These are phyloP conservation scores for Neocucurbitaria cava DNA, from an alignment of 2,329 filamentous ascomycete species.

Conservation along the genomic window DNA sequence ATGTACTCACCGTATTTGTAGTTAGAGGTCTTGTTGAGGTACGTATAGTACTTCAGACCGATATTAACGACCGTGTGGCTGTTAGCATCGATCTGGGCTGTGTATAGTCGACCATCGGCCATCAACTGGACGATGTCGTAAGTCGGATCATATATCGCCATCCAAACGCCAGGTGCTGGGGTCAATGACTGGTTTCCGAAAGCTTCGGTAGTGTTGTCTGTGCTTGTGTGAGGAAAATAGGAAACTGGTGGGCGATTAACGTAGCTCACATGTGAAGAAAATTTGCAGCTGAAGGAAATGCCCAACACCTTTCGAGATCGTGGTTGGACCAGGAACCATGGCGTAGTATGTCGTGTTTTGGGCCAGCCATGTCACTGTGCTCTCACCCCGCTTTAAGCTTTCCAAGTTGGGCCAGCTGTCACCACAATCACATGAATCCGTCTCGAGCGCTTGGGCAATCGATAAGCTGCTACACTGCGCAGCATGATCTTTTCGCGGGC, in stretches of 20 bases:
- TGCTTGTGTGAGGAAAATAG: too few species aligned
- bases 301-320: conserved; percentile 8
- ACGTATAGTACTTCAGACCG: conserved; percentile 8
- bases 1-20: conserved; percentile 11
- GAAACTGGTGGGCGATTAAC: neutral
- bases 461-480: conserved; percentile 6
- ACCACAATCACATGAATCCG: too few species aligned
- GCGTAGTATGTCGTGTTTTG: conserved; percentile 5
- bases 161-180: conserved; percentile 8
- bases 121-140: conserved; percentile 3
- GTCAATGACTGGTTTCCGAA: neutral
- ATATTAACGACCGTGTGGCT: conserved; percentile 11
- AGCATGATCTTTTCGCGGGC: conserved; percentile 4
- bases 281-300: conserved; percentile 11
- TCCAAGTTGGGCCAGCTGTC: too few species aligned
- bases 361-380: conserved; percentile 6
- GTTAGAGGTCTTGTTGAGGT: conserved; percentile 3
- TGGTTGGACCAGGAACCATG: conserved; percentile 6
- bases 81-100: conserved; percentile 12
- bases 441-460: neutral
- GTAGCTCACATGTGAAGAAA: conserved; percentile 9
- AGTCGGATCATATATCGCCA: conserved; percentile 8
- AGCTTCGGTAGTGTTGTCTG: too few species aligned
- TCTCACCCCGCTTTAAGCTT: neutral
- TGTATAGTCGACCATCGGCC: conserved; percentile 5